These are phyloP conservation scores for Cadophora sp. DNA, from an alignment of 2,329 filamentous ascomycete species.

Conservation along the genomic window DNA sequence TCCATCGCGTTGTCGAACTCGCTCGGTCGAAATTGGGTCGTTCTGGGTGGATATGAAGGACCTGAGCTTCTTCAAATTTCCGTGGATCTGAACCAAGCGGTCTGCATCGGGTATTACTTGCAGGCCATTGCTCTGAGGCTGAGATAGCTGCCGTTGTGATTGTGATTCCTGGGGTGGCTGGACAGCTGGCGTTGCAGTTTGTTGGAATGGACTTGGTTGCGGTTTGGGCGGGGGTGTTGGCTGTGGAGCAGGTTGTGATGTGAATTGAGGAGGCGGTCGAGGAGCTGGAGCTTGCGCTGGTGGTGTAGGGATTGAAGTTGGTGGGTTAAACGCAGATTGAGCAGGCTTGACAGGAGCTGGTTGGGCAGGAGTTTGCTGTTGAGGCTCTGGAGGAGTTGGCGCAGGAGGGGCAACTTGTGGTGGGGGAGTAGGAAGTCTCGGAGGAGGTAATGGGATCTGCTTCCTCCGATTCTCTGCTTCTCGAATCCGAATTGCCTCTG, in stretches of 20 bases:
- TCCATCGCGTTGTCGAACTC: conserved; percentile 6
- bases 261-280: neutral
- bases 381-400: conserved; percentile 14
- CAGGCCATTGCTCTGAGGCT: neutral
- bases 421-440: conserved; percentile 35
- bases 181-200: neutral
- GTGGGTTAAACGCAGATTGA: neutral
- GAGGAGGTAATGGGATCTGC: conserved; percentile 40
- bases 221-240: neutral
- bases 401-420: conserved; percentile 16
- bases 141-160: neutral
- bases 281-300: neutral
- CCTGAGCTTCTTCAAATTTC: conserved; percentile 67
- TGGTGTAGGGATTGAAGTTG: neutral
- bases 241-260: conserved; percentile 8
- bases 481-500: conserved; percentile 58
- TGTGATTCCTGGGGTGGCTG: conserved; percentile 10
- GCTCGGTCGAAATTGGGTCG: neutral
- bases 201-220: neutral
- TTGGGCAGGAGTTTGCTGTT: neutral
- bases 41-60: conserved; percentile 51
- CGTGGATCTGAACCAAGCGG: conserved; percentile 65
- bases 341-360: neutral
- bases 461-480: conserved; percentile 49
- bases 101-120: conserved; percentile 46